A percentile compares a stretch with the other conserved stretches of the same genome.
These are phyloP conservation scores for Colletotrichum cuscutae DNA, from an alignment of 2,329 filamentous ascomycete species.

Conservation along the genomic window DNA sequence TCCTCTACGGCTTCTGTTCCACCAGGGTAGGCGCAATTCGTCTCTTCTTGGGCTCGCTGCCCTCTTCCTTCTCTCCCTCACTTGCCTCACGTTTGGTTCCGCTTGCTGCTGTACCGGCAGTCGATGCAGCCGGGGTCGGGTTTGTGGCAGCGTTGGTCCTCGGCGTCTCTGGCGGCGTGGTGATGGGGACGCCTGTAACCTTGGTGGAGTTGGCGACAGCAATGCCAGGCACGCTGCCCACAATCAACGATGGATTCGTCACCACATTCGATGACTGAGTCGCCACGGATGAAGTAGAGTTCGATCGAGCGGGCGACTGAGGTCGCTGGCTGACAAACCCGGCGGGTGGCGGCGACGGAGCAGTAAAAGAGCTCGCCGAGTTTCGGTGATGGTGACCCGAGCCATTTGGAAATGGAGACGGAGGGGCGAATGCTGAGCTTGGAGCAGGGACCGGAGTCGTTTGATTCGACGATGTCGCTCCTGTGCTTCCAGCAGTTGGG, in stretches of 20 bases:
- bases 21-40: constrained; percentile 76
- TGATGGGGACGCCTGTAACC: constrained; percentile 75
- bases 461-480: constrained; percentile 60
- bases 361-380: constrained; percentile 66
- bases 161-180: constrained; percentile 92
- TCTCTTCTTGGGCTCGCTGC: constrained; percentile 72
- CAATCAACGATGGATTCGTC: constrained; percentile 82
- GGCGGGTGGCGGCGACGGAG: constrained; percentile 67
- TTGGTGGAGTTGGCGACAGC: constrained; percentile 77
- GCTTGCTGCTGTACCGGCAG: constrained; percentile 39
- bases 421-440: constrained; percentile 69
- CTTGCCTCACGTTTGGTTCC: constrained; percentile 68
- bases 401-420: constrained; percentile 65
- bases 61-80: constrained; percentile 64
- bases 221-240: constrained; percentile 80
- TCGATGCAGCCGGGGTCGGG: background rate
- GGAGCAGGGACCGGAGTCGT: constrained; percentile 79
- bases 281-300: constrained; percentile 82
- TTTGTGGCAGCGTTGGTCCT: constrained; percentile 58
- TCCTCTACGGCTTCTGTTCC: constrained; percentile 36
- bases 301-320: constrained; percentile 84
- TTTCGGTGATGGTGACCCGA: constrained; percentile 66
- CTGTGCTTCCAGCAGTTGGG: constrained; percentile 45
- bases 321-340: constrained; percentile 73
- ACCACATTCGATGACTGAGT: constrained; percentile 73